These are phyloP conservation scores for Wickerhamiella vanderwaltii DNA, from an alignment of 805 yeast species.

Conservation along the genomic window DNA sequence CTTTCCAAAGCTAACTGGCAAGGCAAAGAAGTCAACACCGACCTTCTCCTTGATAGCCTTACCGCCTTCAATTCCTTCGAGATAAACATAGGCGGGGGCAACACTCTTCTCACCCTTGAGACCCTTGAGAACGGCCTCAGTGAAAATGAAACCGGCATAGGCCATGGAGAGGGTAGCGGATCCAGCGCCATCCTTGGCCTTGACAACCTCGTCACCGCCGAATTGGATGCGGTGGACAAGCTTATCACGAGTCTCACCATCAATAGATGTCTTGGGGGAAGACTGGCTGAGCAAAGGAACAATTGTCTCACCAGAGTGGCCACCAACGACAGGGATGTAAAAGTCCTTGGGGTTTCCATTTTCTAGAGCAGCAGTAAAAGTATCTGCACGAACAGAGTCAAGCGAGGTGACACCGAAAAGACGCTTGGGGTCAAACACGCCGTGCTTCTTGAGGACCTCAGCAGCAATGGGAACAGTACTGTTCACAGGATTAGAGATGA, in stretches of 20 bases:
- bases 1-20: constrained; percentile 59
- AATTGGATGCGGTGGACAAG: constrained; percentile 84
- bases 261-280: constrained; percentile 28
- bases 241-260: constrained; percentile 35
- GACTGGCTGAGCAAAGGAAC: constrained; percentile 61
- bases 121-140: constrained; percentile 41
- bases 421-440: constrained; percentile 56
- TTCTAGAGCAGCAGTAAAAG: constrained; percentile 52
- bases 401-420: constrained; percentile 83
- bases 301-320: constrained; percentile 91
- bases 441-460: constrained; percentile 57
- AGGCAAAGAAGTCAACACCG: constrained; percentile 67
- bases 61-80: constrained; percentile 32
- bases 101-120: constrained; percentile 33
- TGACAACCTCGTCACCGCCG: constrained; percentile 94
- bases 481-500: constrained; percentile 90
- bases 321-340: constrained; percentile 70
- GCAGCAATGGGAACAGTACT: constrained; percentile 85
- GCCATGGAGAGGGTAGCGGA: constrained; percentile 97
- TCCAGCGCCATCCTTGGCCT: constrained; percentile 90
- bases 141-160: constrained; percentile 76
- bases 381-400: constrained; percentile 79
- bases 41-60: constrained; percentile 57
- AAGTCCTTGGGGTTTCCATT: constrained; percentile 35
- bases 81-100: constrained; percentile 37